Percentiles rank a stretch among this genome's conserved stretches.
phyloP scores from a whole-genome alignment of 148 eudicot species.

The Cornus suecica region DNA sequence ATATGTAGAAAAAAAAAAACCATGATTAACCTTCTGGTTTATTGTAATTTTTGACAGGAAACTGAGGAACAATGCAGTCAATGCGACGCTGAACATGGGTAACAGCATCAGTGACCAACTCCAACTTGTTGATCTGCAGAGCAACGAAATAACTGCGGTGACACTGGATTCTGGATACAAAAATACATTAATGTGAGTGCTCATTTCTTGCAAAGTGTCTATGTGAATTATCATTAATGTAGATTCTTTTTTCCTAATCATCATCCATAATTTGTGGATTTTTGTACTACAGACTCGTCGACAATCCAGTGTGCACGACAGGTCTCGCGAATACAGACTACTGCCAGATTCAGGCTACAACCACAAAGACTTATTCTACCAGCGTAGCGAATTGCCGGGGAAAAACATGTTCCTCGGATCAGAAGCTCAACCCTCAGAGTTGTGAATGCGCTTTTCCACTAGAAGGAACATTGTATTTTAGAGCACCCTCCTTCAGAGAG shows the following conservation, averaged over 20 bases:
- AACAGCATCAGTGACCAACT: constrained; percentile 61
- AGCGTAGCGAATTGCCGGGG: constrained; percentile 68
- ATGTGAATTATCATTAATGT: not conserved
- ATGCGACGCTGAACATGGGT: constrained; percentile 66
- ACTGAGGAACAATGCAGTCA: constrained; percentile 30
- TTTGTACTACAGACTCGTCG: constrained; percentile 52
- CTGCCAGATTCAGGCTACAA: constrained; percentile 55
- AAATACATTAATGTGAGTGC: constrained; percentile 66
- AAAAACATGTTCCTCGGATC: constrained; percentile 52
- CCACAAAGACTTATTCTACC: constrained; percentile 65
- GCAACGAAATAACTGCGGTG: constrained; percentile 65
- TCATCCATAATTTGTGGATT: not conserved
- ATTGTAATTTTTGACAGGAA: not conserved
- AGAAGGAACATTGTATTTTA: constrained; percentile 77
- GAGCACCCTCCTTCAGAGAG: constrained; percentile 75
- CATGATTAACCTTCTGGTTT: not conserved
- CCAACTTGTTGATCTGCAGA: constrained; percentile 72
- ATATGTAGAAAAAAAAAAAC: not conserved
- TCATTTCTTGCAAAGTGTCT: not conserved
- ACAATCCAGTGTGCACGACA: constrained; percentile 70
- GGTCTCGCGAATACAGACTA: constrained; percentile 43
- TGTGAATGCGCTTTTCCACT: constrained; percentile 86
- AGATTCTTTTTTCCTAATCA: not conserved
- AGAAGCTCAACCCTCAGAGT: constrained; percentile 75
- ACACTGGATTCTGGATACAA: constrained; percentile 65